phyloP scores from a whole-genome alignment of 805 yeast species.

The Barnettozyma pratensis region DNA sequence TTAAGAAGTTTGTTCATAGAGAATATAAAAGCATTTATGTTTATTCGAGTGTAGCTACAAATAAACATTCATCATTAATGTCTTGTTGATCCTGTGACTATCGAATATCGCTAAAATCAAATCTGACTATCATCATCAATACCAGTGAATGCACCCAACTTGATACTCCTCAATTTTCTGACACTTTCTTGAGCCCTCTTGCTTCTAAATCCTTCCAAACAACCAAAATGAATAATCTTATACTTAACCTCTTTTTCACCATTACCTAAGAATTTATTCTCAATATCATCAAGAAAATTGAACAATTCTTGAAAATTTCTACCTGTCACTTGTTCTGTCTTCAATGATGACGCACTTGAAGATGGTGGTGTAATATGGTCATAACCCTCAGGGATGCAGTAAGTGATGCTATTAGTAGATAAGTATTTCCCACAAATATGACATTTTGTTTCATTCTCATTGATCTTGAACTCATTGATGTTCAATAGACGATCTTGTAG shows the following conservation, averaged over 20 bases:
- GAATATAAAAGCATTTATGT: no score
- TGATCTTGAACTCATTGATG: neutral
- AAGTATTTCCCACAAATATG: slow-evolving; percentile 51
- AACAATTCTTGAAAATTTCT: neutral
- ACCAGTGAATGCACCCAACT: neutral
- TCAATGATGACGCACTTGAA: neutral
- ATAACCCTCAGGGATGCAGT: slow-evolving; percentile 35
- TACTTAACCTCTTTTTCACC: neutral
- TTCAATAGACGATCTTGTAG: neutral
- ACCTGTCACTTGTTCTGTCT: neutral
- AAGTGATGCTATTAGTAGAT: slow-evolving; percentile 47
- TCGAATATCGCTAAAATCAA: no score
- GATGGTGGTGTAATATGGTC: slow-evolving; percentile 36
- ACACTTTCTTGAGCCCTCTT: neutral
- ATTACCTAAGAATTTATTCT: slow-evolving; percentile 2
- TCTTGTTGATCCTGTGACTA: no score
- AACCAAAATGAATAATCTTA: slow-evolving; percentile 21
- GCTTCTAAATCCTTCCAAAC: slow-evolving; percentile 4
- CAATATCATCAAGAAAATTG: slow-evolving; percentile 41
- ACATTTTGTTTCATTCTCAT: slow-evolving; percentile 33
- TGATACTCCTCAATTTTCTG: slow-evolving; percentile 13
- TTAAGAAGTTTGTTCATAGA: neutral
- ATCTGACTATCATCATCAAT: no score
- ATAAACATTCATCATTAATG: no score
- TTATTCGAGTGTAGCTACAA: no score